A percentile compares a stretch with the other conserved stretches of the same genome.
phyloP scores from a whole-genome alignment of 306 rosid genomes.

The Quercus wislizeni region DNA sequence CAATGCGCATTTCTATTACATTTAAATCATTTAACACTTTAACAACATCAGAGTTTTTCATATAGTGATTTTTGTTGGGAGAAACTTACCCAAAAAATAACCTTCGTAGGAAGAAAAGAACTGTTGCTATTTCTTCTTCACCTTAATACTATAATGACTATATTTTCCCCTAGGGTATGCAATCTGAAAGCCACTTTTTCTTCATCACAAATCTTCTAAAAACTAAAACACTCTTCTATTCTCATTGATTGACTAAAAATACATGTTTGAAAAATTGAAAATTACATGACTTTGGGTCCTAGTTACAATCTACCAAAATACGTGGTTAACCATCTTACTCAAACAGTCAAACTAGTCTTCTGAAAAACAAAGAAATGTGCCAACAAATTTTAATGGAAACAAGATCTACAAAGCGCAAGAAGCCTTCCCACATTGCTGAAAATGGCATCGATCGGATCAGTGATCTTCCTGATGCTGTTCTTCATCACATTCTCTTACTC shows the following conservation, averaged over 20 bases:
- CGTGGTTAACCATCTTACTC: no score
- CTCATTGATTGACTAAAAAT: no score
- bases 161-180: background rate
- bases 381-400: conserved; percentile 50
- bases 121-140: conserved; percentile 3
- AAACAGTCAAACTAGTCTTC: no score
- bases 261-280: no score
- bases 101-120: background rate
- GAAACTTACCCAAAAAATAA: background rate
- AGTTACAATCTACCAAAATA: no score
- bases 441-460: conserved; percentile 48
- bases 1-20: conserved; percentile 15
- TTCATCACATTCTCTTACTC: conserved; percentile 55
- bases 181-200: background rate
- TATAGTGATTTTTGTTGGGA: background rate
- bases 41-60: background rate
- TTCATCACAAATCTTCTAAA: no score
- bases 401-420: conserved; percentile 52
- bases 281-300: no score
- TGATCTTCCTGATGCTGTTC: conserved; percentile 72
- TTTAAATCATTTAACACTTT: conserved; percentile 1
- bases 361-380: no score
- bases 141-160: background rate
- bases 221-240: no score
- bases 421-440: conserved; percentile 19